A percentile compares a stretch with the other conserved stretches of the same genome.
Evolutionary conservation across 1,284 basidiomycete species (phyloP).

Genomic region (Malassezia yamatoensis): DNA sequence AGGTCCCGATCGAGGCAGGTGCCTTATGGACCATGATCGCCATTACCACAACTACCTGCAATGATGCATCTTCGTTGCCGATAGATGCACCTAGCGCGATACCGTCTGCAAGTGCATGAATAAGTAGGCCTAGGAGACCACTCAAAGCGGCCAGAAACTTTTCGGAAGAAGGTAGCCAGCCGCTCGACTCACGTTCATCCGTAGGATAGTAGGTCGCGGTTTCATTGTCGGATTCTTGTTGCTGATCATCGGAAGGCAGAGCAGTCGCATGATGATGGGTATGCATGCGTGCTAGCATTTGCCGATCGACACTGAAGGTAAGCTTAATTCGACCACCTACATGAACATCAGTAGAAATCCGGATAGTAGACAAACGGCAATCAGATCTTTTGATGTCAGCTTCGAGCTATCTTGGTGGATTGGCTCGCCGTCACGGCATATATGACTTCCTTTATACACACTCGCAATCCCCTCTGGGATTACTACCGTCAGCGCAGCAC

Average conservation of each 20-base stretch:
- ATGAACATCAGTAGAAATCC: conserved; percentile 44
- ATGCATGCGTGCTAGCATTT: conserved; percentile 5
- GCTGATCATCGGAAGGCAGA: not conserved
- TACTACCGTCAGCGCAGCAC: conserved; percentile 42
- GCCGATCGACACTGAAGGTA: conserved; percentile 14
- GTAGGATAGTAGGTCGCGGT: not conserved
- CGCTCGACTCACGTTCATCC: not conserved
- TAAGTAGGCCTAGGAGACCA: conserved; percentile 33
- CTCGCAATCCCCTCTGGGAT: conserved; percentile 35
- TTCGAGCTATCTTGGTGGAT: too few relatives aligned
- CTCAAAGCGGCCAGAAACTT: conserved; percentile 26
- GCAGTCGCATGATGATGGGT: not conserved
- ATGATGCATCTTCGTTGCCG: conserved; percentile 24
- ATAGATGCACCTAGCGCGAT: conserved; percentile 43
- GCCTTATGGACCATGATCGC: conserved; percentile 47
- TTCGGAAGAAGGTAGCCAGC: not conserved
- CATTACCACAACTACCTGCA: conserved; percentile 38
- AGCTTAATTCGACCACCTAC: conserved; percentile 5
- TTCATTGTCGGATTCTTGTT: not conserved
- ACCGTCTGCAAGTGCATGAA: conserved; percentile 42
- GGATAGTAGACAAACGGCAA: conserved; percentile 32
- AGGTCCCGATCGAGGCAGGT: conserved; percentile 41
- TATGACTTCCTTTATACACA: conserved; percentile 5
- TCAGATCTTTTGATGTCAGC: conserved; percentile 22
- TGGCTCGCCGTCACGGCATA: not conserved